Conservation (phyloP, 2,329 filamentous ascomycete species). For the Pseudogymnoascus sp. region DNA sequence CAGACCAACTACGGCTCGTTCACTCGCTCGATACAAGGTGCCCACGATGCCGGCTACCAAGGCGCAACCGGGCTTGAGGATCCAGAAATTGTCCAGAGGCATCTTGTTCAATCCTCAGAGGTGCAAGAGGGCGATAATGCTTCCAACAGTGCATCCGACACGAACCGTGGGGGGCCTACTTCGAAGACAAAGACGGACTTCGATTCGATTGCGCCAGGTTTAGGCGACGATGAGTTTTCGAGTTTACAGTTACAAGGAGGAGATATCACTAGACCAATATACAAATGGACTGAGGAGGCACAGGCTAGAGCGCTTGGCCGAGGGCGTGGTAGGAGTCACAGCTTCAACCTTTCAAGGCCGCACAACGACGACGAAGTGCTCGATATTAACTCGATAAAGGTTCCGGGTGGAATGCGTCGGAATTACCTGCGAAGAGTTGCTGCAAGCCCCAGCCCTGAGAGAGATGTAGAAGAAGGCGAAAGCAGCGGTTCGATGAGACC, state of each 20-base stretch:
- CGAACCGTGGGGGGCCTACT: constrained; percentile 30
- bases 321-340: constrained; percentile 69
- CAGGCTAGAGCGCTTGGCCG: constrained; percentile 53
- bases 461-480: constrained; percentile 28
- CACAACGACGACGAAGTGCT: constrained; percentile 72
- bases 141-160: constrained; percentile 26
- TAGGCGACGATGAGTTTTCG: constrained; percentile 76
- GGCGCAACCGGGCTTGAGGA: constrained; percentile 67
- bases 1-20: constrained; percentile 81
- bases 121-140: constrained; percentile 26
- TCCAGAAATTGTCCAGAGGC: constrained; percentile 81
- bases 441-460: constrained; percentile 48
- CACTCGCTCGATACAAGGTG: constrained; percentile 39
- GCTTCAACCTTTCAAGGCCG: constrained; percentile 71
- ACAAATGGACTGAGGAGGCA: constrained; percentile 90
- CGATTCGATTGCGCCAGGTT: constrained; percentile 28
- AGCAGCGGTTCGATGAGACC: constrained; percentile 32
- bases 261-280: constrained; percentile 89
- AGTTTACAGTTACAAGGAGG: constrained; percentile 89
- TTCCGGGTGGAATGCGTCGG: constrained; percentile 86
- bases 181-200: constrained; percentile 27
- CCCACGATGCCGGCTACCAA: constrained; percentile 30
- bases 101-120: constrained; percentile 68
- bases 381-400: constrained; percentile 83
- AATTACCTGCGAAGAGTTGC: constrained; percentile 76